A percentile compares a stretch with the other conserved stretches of the same genome.
Evolutionary conservation across 1,139 yeast species (phyloP).

Genomic region (Wickerhamomyces sp.): DNA sequence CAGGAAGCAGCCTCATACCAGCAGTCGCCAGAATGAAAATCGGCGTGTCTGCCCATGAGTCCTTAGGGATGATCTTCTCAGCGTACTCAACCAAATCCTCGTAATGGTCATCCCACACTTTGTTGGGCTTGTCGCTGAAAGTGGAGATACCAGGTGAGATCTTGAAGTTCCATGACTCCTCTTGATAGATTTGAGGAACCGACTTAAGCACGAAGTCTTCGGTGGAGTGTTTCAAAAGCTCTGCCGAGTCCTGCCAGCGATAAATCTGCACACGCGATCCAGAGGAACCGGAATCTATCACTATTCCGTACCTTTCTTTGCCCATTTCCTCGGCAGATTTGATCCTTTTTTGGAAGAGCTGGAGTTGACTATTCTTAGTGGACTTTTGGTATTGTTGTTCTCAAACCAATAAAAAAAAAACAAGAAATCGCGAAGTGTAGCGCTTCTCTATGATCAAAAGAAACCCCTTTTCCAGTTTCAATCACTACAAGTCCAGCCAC

Average conservation of each 20-base stretch:
- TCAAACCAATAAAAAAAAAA: too few species aligned
- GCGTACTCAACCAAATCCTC: slow-evolving; percentile 52
- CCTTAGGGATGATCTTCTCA: slow-evolving; percentile 49
- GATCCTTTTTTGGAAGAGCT: too few species aligned
- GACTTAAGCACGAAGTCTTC: slow-evolving; percentile 34
- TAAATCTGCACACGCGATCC: slow-evolving; percentile 73
- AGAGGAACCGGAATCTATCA: slow-evolving; percentile 77
- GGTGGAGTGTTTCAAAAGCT: slow-evolving; percentile 20
- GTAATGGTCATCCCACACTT: slow-evolving; percentile 60
- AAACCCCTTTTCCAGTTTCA: too few species aligned
- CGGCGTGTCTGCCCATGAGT: slow-evolving; percentile 54
- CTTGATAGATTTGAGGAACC: slow-evolving; percentile 59
- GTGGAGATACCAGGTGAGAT: slow-evolving; percentile 68
- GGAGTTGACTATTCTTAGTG: too few species aligned
- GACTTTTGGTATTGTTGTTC: too few species aligned
- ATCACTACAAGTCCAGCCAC: too few species aligned
- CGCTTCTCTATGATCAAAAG: too few species aligned
- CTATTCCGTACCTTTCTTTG: slow-evolving; percentile 52
- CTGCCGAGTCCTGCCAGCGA: slow-evolving; percentile 52
- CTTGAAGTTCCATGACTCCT: slow-evolving; percentile 55
- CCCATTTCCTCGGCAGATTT: slow-evolving; percentile 5
- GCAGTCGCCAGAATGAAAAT: slow-evolving; percentile 75
- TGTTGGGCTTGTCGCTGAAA: slow-evolving; percentile 41
- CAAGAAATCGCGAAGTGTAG: too few species aligned
- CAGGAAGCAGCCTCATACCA: slow-evolving; percentile 67